Percentiles rank a stretch among this genome's conserved stretches.
phyloP scores from a whole-genome alignment of 2,329 filamentous ascomycete genomes.

The Hypomyces rosellus region DNA sequence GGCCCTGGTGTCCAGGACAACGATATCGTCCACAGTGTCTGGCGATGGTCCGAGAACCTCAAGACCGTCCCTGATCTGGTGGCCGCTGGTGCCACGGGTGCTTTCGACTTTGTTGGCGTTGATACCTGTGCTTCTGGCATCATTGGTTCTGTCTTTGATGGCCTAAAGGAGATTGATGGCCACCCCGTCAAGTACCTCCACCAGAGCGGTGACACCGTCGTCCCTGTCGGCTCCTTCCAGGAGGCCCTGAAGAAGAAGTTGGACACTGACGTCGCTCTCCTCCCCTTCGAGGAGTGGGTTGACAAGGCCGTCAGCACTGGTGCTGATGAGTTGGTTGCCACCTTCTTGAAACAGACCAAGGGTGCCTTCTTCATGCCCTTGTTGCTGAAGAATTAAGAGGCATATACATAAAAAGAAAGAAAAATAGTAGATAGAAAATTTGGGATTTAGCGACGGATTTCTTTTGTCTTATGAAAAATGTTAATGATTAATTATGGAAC shows the following conservation, averaged over 20 bases:
- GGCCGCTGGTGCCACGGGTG: background rate
- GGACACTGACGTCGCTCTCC: background rate
- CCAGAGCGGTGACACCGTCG: background rate
- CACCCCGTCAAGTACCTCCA: background rate
- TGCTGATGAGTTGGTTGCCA: background rate
- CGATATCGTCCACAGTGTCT: background rate
- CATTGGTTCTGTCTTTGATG: background rate
- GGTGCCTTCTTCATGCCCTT: background rate
- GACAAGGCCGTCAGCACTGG: background rate
- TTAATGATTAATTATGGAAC: too few species aligned
- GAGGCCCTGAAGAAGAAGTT: background rate
- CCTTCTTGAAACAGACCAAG: background rate
- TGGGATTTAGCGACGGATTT: too few species aligned
- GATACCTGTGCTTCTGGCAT: background rate
- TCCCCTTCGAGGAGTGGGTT: background rate
- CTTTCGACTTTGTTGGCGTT: background rate
- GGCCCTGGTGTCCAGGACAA: background rate
- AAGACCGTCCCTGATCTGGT: background rate
- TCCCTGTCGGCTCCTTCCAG: background rate
- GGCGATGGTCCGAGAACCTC: background rate
- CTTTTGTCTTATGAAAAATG: too few species aligned
- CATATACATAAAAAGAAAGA: background rate
- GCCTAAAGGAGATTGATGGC: background rate
- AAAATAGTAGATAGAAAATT: background rate
- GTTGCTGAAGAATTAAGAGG: background rate